These are phyloP conservation scores for Chlorella vulgaris DNA, from an alignment of 139 green algal genomes.

Conservation along the genomic window DNA sequence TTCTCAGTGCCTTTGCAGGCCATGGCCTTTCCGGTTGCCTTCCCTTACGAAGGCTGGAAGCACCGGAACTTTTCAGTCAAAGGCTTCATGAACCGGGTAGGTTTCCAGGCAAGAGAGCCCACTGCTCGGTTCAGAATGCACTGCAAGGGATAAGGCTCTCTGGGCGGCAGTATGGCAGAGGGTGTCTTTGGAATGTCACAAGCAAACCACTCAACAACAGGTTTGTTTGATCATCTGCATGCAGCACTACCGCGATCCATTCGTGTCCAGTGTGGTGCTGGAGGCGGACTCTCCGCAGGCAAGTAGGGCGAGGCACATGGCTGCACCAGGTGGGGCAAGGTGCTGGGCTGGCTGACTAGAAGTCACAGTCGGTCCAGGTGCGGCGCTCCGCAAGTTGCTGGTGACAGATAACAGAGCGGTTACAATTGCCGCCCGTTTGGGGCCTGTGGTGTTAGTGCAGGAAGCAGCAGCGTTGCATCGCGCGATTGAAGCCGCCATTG, in stretches of 20 bases:
- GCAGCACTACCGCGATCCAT: conserved; percentile 14
- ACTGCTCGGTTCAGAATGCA: too few species aligned
- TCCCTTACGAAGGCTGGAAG: not conserved
- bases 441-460: not conserved
- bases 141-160: too few species aligned
- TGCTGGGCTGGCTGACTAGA: too few species aligned
- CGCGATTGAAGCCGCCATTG: conserved; percentile 4
- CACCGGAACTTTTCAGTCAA: not conserved
- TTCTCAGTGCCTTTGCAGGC: not conserved
- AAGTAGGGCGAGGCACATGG: not conserved
- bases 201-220: too few species aligned
- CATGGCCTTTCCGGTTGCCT: not conserved
- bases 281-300: conserved; percentile 11
- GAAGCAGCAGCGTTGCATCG: conserved; percentile 12
- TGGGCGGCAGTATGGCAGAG: too few species aligned
- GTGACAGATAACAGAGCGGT: too few species aligned
- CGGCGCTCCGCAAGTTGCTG: too few species aligned
- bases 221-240: too few species aligned
- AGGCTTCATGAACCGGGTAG: conserved; percentile 2
- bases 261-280: conserved; percentile 8
- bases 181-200: too few species aligned
- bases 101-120: too few species aligned
- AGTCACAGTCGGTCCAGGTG: too few species aligned
- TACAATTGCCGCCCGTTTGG: not conserved
- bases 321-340: not conserved